These are phyloP conservation scores for Tripterygium wilfordii DNA, from an alignment of 177 flowering plant species.

Conservation along the genomic window DNA sequence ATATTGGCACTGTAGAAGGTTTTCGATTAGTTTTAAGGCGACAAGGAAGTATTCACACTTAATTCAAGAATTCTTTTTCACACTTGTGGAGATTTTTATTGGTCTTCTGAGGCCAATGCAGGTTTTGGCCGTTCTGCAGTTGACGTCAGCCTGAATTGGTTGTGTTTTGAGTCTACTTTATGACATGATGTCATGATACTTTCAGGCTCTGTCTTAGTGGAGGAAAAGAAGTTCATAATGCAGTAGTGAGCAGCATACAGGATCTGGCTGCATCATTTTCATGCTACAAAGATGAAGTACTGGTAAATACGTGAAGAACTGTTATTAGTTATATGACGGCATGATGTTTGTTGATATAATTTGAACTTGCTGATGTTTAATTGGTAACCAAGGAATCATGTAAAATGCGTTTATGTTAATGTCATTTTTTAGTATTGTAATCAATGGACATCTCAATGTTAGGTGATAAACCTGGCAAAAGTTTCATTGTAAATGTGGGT, in stretches of 20 bases:
- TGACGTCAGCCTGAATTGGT: background rate
- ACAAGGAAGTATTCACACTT: too few species aligned
- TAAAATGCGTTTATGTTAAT: too few species aligned
- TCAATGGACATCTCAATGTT: too few species aligned
- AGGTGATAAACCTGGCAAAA: too few species aligned
- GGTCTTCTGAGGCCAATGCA: too few species aligned
- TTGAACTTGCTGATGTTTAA: background rate
- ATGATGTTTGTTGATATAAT: background rate
- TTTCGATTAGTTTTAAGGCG: too few species aligned
- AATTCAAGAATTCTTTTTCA: too few species aligned
- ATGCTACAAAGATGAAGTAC: slow-evolving; percentile 77
- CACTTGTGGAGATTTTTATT: too few species aligned
- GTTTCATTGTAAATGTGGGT: too few species aligned
- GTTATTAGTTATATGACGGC: background rate
- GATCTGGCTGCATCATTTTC: slow-evolving; percentile 77
- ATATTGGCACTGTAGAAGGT: too few species aligned
- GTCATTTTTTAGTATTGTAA: too few species aligned
- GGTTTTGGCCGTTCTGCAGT: background rate
- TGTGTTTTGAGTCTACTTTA: background rate
- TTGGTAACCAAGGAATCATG: background rate
- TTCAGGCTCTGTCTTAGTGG: slow-evolving; percentile 77
- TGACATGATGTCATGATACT: background rate
- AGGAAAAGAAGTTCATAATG: slow-evolving; percentile 84
- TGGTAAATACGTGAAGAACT: slow-evolving; percentile 41
- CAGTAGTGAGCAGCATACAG: slow-evolving; percentile 70